Conservation (phyloP, 176 grass and related monocot species). For the Pontederia crassipes region DNA sequence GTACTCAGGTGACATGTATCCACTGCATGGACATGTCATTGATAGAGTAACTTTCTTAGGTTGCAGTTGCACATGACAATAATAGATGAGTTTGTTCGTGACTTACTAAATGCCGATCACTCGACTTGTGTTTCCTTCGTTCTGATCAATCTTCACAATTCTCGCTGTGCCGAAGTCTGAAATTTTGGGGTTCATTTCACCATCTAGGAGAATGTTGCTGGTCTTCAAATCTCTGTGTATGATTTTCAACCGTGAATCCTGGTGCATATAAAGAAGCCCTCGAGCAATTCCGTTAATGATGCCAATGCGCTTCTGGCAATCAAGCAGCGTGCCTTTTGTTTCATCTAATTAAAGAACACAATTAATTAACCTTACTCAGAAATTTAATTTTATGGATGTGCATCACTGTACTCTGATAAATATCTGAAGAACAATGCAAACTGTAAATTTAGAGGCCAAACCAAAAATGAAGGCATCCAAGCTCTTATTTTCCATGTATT, state of each 20-base stretch:
- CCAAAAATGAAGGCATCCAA: slow-evolving; percentile 73
- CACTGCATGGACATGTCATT: slow-evolving; percentile 22
- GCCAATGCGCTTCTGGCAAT: slow-evolving; percentile 48
- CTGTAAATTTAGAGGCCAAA: slow-evolving; percentile 15
- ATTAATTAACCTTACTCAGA: background rate
- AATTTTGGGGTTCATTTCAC: slow-evolving; percentile 84
- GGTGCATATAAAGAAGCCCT: slow-evolving; percentile 82
- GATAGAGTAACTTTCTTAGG: background rate
- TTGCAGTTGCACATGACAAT: background rate
- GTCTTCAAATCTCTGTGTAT: slow-evolving; percentile 93
- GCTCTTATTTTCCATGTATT: slow-evolving; percentile 90
- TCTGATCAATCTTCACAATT: slow-evolving; percentile 53
- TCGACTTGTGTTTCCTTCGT: slow-evolving; percentile 42
- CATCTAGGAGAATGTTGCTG: slow-evolving; percentile 69
- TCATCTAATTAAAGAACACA: slow-evolving; percentile 28
- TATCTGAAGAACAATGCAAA: background rate
- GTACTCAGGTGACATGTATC: slow-evolving; percentile 95
- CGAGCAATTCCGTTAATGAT: slow-evolving; percentile 72
- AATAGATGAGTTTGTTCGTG: background rate
- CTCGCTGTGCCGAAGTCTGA: slow-evolving; percentile 85
- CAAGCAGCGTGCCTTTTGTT: slow-evolving; percentile 25
- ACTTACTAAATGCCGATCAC: slow-evolving; percentile 87
- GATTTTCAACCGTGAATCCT: slow-evolving; percentile 73
- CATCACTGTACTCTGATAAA: too few species aligned
- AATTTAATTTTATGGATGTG: background rate